Base-by-base conservation (phyloP, 805 yeast genomes). In the Pichia nanzhaoensis region DNA sequence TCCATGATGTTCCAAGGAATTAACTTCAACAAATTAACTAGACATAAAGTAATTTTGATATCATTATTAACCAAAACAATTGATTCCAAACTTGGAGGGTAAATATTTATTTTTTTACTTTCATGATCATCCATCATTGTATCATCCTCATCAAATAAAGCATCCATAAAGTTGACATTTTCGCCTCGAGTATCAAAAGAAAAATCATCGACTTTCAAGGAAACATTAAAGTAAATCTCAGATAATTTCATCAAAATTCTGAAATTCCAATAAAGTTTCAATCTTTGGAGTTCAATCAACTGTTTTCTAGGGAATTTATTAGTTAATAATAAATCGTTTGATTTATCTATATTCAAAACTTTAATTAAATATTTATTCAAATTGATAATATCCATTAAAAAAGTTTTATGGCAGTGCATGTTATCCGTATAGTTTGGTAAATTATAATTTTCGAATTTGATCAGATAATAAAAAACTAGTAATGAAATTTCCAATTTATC, bases 401-500 rank as follows among this genome's bases (percentile, higher is more conserved):
- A 57, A 0, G 44, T 28, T 12, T 49, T 46, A 28, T 54, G 55
- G 61, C 41, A 66, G 59, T 54, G 70, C 46, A 63, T 59, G 6
- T 65, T 17, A 45, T 51, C 48, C 4, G 51, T 41, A 37, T 41
- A 39, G 10, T 39, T 40, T 36, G 47, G 41, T 44, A 47, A 32
- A 37, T 52, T 55, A 39, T 57, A 59, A 32, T 61, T 60, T 46
- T 63, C 67, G 48, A 57, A 65, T 41, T 56, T 58, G n/a, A 75
- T 60, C 7, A 78, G 65, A 55, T 72, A 75, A 53, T 74, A 71
- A 44, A 77, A 65, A 45, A 75, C 64, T 47, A 77, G 53, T 34
- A 75, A 58, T 41, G 73, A 68, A 12, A 77, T 74, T 54, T 77
- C 80, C 28, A 77, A 59, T 53, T 73, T 77, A 48, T 62, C 66